Evolutionary conservation across 345 rosid species (phyloP), one percentile per base, ranked within the genome.

Genomic region (Geranium brycei): DNA sequence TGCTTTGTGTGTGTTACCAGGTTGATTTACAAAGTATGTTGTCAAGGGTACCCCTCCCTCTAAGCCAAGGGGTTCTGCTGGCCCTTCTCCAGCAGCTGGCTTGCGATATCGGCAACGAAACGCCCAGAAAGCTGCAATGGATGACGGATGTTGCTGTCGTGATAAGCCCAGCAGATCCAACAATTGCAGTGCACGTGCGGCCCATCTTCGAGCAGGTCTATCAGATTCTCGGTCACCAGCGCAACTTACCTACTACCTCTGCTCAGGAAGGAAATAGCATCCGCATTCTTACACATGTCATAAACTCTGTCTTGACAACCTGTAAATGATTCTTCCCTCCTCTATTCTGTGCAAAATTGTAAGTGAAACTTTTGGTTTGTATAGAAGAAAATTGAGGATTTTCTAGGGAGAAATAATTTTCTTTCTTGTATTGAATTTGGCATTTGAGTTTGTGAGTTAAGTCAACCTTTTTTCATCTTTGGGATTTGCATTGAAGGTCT

Each of bases 51-150:
- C 87, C 91, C 0, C 60, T 80, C 8, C 87, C 87, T 18, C 72
- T 87, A 59, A 83, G 84, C 80, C 95, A 81, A 67, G 87, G 95
- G 69, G 88, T 85, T 53, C 68, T 87, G 30, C 79, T 87, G 17
- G 82, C 91, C 13, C 95, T 87, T 66, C 83, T 87, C n/a, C 95
- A 87, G 78, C 95, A 87, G 19, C 62, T 87, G 72, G 80, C 91
- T 53, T 85, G 83, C 64, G 95, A 83, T 72, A 68, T 87, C 40
- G 73, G 60, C 69, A 85, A 71, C 18, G 87, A 87, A 51, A 81
- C 84, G 4, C 23, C 76, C 0, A 77, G 68, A 67, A 87, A 87
- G 71, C 61, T 87, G 51, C 62, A 65, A 15, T 87, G 95, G 95
- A 87, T 87, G 90, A 81, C 85, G 12, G 88, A 81, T 19, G 85